phyloP scores from a whole-genome alignment of 1,139 yeast species.

The Candida sanyaensis region DNA sequence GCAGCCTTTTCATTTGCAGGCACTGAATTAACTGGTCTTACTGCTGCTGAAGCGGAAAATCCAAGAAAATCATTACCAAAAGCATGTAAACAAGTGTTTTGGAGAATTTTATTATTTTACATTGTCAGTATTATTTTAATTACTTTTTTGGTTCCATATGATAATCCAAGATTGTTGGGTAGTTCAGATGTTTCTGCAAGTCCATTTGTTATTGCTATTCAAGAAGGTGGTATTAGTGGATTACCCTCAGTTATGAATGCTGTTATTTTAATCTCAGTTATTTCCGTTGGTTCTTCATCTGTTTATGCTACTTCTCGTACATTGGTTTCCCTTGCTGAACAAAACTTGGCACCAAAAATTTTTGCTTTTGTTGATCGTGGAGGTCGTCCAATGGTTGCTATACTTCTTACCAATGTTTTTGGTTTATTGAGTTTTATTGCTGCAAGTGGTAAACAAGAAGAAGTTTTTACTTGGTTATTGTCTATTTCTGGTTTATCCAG shows the following conservation, averaged over 20 bases:
- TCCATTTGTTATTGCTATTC: conserved; percentile 55
- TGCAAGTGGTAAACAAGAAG: conserved; percentile 34
- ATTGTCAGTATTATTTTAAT: conserved; percentile 39
- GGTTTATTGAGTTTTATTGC: conserved; percentile 38
- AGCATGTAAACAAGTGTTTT: conserved; percentile 46
- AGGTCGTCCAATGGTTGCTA: conserved; percentile 35
- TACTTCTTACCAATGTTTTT: conserved; percentile 27
- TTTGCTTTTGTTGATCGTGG: conserved; percentile 33
- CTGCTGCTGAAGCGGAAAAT: conserved; percentile 42
- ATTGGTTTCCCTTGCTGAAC: conserved; percentile 33
- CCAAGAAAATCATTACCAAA: conserved; percentile 41
- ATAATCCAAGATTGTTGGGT: conserved; percentile 29
- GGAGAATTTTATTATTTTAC: conserved; percentile 46
- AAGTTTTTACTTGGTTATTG: conserved; percentile 38
- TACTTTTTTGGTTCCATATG: conserved; percentile 39
- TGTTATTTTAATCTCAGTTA: conserved; percentile 48
- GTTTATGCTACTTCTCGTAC: conserved; percentile 37
- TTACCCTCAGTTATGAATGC: conserved; percentile 56
- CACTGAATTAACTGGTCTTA: conserved; percentile 41
- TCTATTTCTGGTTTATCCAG: conserved; percentile 42
- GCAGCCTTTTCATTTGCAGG: conserved; percentile 48
- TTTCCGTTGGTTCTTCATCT: conserved; percentile 49
- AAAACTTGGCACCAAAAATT: conserved; percentile 34
- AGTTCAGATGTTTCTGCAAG: conserved; percentile 30
- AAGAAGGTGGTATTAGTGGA: conserved; percentile 52